A percentile compares a stretch with the other conserved stretches of the same genome.
Conservation (phyloP, 805 yeast genomes). For the Lachancea fermentati region DNA sequence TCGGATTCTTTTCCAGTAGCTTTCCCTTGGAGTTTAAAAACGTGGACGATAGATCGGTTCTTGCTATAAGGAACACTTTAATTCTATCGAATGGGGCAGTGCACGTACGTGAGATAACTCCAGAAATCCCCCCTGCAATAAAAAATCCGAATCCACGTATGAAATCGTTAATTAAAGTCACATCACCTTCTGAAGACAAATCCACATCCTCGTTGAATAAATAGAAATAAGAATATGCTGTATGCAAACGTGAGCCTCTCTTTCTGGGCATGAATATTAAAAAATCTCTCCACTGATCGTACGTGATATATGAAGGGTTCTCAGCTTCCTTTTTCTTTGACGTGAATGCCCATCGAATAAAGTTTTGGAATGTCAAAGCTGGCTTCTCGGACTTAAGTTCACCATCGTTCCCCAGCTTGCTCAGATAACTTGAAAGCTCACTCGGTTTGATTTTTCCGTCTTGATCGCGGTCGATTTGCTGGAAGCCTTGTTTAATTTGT, state of each 20-base stretch:
- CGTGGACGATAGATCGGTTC: conserved; percentile 74
- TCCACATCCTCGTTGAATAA: conserved; percentile 69
- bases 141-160: conserved; percentile 85
- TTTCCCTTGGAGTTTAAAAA: conserved; percentile 51
- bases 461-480: conserved; percentile 58
- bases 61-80: conserved; percentile 88
- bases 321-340: conserved; percentile 7
- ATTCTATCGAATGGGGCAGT: conserved; percentile 97
- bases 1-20: conserved; percentile 39
- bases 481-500: conserved; percentile 65
- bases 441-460: conserved; percentile 64
- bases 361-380: conserved; percentile 16
- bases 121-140: conserved; percentile 91
- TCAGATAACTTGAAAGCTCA: conserved; percentile 65
- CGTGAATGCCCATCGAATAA: conserved; percentile 30
- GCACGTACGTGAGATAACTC: conserved; percentile 91
- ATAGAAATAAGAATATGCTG: conserved; percentile 66
- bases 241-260: conserved; percentile 67
- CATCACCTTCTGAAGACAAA: conserved; percentile 87
- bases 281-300: conserved; percentile 81
- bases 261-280: conserved; percentile 76
- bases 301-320: conserved; percentile 53
- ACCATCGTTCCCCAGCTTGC: conserved; percentile 39
- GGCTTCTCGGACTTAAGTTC: conserved; percentile 7
- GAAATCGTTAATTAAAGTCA: conserved; percentile 72